Base-by-base conservation (phyloP, 192 early-diverging fungal genomes). In the Entomortierella beljakovae region DNA sequence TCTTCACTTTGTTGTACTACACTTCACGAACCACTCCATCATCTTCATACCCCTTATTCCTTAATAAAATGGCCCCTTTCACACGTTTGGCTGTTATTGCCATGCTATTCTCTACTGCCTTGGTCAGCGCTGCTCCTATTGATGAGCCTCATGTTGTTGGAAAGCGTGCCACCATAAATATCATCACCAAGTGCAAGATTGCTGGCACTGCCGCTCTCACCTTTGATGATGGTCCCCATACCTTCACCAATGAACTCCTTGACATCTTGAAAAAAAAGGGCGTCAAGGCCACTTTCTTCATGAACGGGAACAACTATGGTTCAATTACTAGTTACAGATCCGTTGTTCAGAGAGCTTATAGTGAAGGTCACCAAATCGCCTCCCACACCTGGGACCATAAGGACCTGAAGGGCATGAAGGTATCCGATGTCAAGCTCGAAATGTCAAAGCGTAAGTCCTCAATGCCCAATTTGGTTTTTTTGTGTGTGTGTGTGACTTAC, bases 361-460 rank as follows among this genome's bases (percentile, higher is more conserved):
- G 81, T 2, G 70, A 57, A 10, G 90, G 90, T 15, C 89, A 90
- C 53, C 85, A 90, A 38, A 88, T 91, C 23, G 88, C 87, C 0
- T 76, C 68, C 2, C 87, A 89, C 51, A 81, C 85, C 2, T 88
- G 58, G 69, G 64, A 64, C 9, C 85, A 88, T 60, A 57, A 55
- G 4, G 80, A 82, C 40, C 51, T 87, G 49, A 43, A 49, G 2
- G 43, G 23, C 0, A 25, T 54, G 7, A 51, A 29, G 29, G 40
- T 13, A 29, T 23, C 1, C 10, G 68, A 53, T 10, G 32, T 31
- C 0, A 10, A 26, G n/a, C n/a, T 7, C 1, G 46, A 61, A 51
- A 53, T 70, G 58, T 61, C 42, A 3, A 22, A 42, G 58, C 34
- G 68, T 70, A 70, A 43, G 59, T 48, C 15, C 1, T 42, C 5